Evolutionary conservation across 148 eudicot species (phyloP).

Genomic region (Fagopyrum esculentum): DNA sequence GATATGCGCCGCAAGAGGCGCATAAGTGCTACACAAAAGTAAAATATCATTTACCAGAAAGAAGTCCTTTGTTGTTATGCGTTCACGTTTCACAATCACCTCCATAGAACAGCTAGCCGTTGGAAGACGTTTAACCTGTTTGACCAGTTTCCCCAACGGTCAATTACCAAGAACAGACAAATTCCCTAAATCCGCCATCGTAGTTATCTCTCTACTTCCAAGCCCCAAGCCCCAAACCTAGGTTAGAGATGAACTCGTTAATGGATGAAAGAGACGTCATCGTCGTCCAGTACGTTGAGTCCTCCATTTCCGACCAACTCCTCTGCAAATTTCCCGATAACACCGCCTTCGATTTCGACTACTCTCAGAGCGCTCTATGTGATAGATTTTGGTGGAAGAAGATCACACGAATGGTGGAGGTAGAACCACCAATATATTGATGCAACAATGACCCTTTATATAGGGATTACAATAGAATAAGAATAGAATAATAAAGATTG

Average conservation of each 20-base stretch:
- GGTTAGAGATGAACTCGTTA: neutral
- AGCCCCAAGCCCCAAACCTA: neutral
- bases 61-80: neutral
- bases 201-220: neutral
- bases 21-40: too few species aligned
- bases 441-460: too few species aligned
- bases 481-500: too few species aligned
- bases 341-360: constrained; percentile 67
- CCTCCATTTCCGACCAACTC: constrained; percentile 42
- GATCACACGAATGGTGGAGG: too few species aligned
- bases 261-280: constrained; percentile 23
- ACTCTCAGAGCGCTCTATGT: constrained; percentile 75
- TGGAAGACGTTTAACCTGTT: neutral
- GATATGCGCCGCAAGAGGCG: too few species aligned
- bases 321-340: constrained; percentile 60
- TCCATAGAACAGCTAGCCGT: neutral
- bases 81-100: neutral
- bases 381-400: too few species aligned
- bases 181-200: neutral
- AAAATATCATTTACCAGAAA: neutral
- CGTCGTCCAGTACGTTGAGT: constrained; percentile 45
- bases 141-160: constrained; percentile 13
- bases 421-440: too few species aligned
- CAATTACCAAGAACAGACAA: neutral
- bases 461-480: too few species aligned